These are phyloP conservation scores for Hyparrhenia diplandra DNA, from an alignment of 176 grass and related monocot species.

Conservation along the genomic window DNA sequence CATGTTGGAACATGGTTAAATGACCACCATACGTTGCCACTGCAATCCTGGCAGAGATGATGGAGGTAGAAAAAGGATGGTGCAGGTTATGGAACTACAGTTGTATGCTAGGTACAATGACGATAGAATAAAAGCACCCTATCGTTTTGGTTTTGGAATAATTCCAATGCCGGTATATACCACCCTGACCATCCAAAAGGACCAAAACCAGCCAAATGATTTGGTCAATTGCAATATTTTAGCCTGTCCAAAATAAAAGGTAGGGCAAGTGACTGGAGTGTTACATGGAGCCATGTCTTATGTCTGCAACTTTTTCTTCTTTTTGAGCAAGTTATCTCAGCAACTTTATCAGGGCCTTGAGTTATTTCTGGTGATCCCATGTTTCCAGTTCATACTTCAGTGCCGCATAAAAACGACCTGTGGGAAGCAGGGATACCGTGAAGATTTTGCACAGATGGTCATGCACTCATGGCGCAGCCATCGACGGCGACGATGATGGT, in stretches of 20 bases:
- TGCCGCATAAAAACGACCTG: neutral
- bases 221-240: neutral
- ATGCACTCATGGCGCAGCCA: neutral
- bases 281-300: neutral
- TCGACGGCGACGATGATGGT: neutral
- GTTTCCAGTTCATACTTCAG: neutral
- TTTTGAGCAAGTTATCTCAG: no score
- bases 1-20: neutral
- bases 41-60: no score
- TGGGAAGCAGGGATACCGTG: neutral
- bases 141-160: constrained; percentile 14
- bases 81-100: constrained; percentile 31
- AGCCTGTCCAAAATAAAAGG: neutral
- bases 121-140: constrained; percentile 27
- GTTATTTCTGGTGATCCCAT: neutral
- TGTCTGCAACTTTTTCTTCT: no score
- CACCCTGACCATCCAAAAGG: constrained; percentile 19
- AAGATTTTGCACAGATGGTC: constrained; percentile 11
- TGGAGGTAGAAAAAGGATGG: constrained; percentile 30
- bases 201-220: neutral
- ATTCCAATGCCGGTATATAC: constrained; percentile 8
- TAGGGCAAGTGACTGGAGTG: neutral
- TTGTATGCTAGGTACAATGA: constrained; percentile 5
- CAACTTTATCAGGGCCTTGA: constrained; percentile 1
- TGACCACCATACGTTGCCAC: no score